A percentile compares a stretch with the other conserved stretches of the same genome.
phyloP scores from a whole-genome alignment of 495 filamentous ascomycete species.

The Durotheca rogersii region DNA sequence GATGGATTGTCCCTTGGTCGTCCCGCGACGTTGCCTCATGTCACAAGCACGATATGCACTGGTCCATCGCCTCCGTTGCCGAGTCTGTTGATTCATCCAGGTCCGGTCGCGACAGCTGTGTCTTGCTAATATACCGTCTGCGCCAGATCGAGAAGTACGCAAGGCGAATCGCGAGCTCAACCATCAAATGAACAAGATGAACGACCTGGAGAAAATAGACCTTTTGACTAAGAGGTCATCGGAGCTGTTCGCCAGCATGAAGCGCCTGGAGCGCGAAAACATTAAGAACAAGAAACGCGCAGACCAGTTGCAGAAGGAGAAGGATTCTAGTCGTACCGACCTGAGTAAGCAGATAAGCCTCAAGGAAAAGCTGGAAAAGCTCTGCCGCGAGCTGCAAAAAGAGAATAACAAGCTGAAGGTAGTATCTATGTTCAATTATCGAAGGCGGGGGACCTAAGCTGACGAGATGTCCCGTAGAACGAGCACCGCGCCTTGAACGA shows the following conservation, averaged over 20 bases:
- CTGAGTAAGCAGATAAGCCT: slow-evolving; percentile 81
- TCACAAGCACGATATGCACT: too few relatives aligned
- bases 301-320: slow-evolving; percentile 94
- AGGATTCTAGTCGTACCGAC: slow-evolving; percentile 83
- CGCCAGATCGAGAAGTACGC: slow-evolving; percentile 68
- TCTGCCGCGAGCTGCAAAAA: slow-evolving; percentile 86
- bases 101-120: slow-evolving; percentile 1
- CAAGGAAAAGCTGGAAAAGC: slow-evolving; percentile 92
- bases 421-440: slow-evolving; percentile 24
- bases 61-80: background rate
- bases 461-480: slow-evolving; percentile 58
- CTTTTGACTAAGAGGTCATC: slow-evolving; percentile 86
- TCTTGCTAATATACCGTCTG: slow-evolving; percentile 17
- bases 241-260: slow-evolving; percentile 90
- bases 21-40: slow-evolving; percentile 2
- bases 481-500: slow-evolving; percentile 86
- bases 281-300: slow-evolving; percentile 93
- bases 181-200: slow-evolving; percentile 76
- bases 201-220: slow-evolving; percentile 72
- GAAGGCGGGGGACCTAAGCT: slow-evolving; percentile 29
- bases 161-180: slow-evolving; percentile 90
- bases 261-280: slow-evolving; percentile 88
- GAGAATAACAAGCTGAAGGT: slow-evolving; percentile 99
- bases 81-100: slow-evolving; percentile 1
- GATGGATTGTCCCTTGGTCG: too few relatives aligned